Evolutionary conservation across 1,284 basidiomycete genomes (phyloP).

Genomic region (Moniliophthora roreri): DNA sequence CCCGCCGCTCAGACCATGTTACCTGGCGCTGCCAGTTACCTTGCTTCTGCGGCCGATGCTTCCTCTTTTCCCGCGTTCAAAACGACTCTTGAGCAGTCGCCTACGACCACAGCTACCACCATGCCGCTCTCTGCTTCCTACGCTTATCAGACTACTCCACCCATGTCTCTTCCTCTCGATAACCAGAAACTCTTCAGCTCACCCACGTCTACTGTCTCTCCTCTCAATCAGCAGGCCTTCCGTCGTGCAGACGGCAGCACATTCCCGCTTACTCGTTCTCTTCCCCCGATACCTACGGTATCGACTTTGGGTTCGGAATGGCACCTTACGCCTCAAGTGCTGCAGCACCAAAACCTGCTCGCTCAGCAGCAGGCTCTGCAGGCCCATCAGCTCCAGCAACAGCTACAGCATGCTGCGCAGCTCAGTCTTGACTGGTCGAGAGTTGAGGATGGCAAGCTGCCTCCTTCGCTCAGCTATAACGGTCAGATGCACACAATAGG

Average conservation of each 20-base stretch:
- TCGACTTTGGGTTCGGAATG: background rate
- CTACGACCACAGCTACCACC: background rate
- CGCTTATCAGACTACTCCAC: background rate
- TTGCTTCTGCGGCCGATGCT: background rate
- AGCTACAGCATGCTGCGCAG: conserved; percentile 12
- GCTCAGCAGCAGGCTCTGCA: conserved; percentile 21
- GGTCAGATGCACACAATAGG: background rate
- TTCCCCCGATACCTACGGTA: background rate
- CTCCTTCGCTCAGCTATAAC: conserved; percentile 5
- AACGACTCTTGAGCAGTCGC: background rate
- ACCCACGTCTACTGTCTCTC: conserved; percentile 11
- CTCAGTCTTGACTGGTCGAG: too few relatives aligned
- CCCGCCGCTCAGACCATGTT: background rate
- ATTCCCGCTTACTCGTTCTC: background rate
- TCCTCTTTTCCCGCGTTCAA: background rate
- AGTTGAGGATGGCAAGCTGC: conserved; percentile 1
- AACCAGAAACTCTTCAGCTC: conserved; percentile 5
- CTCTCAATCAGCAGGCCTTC: conserved; percentile 7
- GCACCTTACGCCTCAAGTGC: conserved; percentile 13
- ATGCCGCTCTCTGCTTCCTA: background rate
- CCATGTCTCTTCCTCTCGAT: background rate
- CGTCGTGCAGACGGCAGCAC: conserved; percentile 1
- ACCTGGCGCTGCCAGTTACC: background rate
- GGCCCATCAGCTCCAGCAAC: conserved; percentile 21
- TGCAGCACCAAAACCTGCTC: conserved; percentile 3